Evolutionary conservation across 1,139 yeast species (phyloP), one percentile per base, ranked within the genome.

Genomic region (Oligophagozyma castellii): DNA sequence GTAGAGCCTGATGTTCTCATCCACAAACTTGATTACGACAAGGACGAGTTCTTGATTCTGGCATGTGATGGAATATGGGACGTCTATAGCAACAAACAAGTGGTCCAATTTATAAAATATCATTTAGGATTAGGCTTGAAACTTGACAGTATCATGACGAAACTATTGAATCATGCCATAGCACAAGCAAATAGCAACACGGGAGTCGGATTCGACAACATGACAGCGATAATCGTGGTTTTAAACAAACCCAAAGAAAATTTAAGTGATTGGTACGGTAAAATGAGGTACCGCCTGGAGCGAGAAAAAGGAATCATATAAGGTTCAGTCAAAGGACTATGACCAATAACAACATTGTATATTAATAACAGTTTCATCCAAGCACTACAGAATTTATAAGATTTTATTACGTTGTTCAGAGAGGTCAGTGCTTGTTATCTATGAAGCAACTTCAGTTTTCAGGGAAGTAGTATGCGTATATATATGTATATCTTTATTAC

Each of bases 61-160:
- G 86, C 84, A 1, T 76, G 89, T 43, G 89, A 77, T 53, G 89
- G 89, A 14, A 70, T 77, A 19, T 77, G 84, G 86, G 89, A 77
- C 47, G 74, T 83, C 38, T 76, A 70, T 51, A 69, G 68, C 32
- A 73, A 74, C 38, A 62, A 59, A 29, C 68, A 71, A 30, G 46
- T 78, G 29, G 54, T 73, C 2, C 54, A 59, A 15, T 49, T 68
- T 19, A 68, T 78, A 28, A 61, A 81, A 42, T 68, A 70, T 38
- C 68, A 72, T 42, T 52, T 77, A 28, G 59, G 67, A 1, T 44
- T 67, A 23, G 83, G 77, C 2, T 63, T 73, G 58, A 65, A 61
- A 36, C 53, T 77, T 19, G 69, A 70, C 28, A 70, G 67, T 30
- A 72, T 76, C 24, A 63, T 67, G 18, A 75, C 73, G 34, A 64